A percentile compares a stretch with the other conserved stretches of the same genome.
Evolutionary conservation across 1,139 yeast genomes (phyloP).

Genomic region (Protomyces macrosporus): DNA sequence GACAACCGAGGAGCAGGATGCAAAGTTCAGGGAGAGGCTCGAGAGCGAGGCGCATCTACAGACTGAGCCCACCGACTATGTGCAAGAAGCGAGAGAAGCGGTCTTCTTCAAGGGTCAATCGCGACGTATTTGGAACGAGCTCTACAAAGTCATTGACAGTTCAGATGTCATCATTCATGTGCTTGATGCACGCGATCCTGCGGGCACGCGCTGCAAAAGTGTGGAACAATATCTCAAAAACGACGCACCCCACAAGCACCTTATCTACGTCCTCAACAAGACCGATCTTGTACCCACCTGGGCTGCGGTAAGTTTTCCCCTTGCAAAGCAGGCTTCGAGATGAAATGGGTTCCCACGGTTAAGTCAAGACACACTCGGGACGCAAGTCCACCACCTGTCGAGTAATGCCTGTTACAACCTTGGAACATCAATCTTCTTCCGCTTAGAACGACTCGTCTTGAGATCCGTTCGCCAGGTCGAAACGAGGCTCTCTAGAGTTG

Average conservation of each 20-base stretch:
- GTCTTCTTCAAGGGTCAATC: constrained; percentile 96
- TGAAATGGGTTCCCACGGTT: constrained; percentile 39
- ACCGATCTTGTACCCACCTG: constrained; percentile 98
- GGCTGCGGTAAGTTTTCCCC: constrained; percentile 84
- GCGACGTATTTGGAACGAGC: constrained; percentile 96
- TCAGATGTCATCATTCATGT: constrained; percentile 96
- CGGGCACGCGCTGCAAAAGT: constrained; percentile 89
- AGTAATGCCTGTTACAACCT: constrained; percentile 82
- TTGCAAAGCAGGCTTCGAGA: not conserved
- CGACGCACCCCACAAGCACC: constrained; percentile 95
- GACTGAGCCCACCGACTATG: constrained; percentile 55
- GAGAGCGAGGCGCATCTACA: constrained; percentile 31
- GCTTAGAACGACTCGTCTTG: constrained; percentile 49
- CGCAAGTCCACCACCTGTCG: constrained; percentile 47
- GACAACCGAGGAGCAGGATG: constrained; percentile 54
- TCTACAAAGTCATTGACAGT: constrained; percentile 88
- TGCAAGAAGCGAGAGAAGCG: constrained; percentile 88
- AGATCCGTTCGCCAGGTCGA: constrained; percentile 37
- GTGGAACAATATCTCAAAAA: constrained; percentile 89
- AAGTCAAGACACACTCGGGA: constrained; percentile 43
- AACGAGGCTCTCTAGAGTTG: constrained; percentile 26
- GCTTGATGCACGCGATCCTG: constrained; percentile 93
- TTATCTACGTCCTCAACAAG: constrained; percentile 89
- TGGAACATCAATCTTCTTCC: constrained; percentile 63
- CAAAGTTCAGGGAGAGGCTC: constrained; percentile 62